Conservation (phyloP, 352 stramenopile species). For the Globisporangium cederbergense region DNA sequence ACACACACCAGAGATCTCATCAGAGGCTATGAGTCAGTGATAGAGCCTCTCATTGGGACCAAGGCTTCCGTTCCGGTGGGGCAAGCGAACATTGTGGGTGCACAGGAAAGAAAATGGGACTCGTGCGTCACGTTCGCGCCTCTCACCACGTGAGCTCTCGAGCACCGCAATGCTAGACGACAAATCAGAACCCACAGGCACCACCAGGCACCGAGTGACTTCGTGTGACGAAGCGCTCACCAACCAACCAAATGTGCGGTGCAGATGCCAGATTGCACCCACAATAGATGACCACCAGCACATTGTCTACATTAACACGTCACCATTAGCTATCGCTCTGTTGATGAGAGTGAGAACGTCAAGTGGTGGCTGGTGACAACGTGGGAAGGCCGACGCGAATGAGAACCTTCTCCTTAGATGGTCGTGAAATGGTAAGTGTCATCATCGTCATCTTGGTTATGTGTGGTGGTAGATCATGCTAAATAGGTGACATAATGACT, state of each 20-base stretch:
- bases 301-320: not conserved
- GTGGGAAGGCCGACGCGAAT: not conserved
- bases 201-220: not conserved
- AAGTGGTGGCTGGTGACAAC: not conserved
- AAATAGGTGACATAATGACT: not conserved
- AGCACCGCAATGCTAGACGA: not conserved
- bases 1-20: not conserved
- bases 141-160: not conserved
- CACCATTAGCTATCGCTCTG: not conserved
- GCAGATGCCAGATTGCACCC: not conserved
- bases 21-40: not conserved
- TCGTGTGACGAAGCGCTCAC: not conserved
- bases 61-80: not conserved
- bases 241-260: too few relatives aligned
- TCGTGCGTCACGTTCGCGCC: too few relatives aligned
- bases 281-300: not conserved
- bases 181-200: not conserved
- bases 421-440: not conserved
- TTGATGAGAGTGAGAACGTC: not conserved
- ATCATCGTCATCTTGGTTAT: too few relatives aligned
- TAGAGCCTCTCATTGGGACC: not conserved
- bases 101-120: not conserved
- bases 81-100: not conserved
- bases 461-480: not conserved
- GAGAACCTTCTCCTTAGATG: not conserved